These are phyloP conservation scores for Viscum album DNA, from an alignment of 177 flowering plant genomes.

Conservation along the genomic window DNA sequence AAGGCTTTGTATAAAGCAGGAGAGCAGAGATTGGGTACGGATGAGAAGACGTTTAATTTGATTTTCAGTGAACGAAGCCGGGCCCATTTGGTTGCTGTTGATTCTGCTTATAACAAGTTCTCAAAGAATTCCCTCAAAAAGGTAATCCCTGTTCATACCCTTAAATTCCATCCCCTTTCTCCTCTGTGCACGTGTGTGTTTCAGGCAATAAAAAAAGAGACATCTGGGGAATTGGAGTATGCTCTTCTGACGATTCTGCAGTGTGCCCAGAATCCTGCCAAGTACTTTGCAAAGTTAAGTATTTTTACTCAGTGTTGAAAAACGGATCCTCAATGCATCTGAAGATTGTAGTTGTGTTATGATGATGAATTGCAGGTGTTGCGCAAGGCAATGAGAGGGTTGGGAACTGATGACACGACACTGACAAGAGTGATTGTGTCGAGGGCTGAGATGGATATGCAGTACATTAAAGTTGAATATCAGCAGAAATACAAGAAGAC, in stretches of 20 bases:
- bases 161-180: background rate
- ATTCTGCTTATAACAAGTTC: constrained; percentile 23
- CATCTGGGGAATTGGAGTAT: constrained; percentile 37
- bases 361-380: constrained; percentile 22
- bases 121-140: constrained; percentile 34
- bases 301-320: too few species aligned
- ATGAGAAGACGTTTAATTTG: constrained; percentile 36
- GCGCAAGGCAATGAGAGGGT: constrained; percentile 51
- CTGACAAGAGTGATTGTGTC: constrained; percentile 44
- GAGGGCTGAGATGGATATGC: constrained; percentile 61
- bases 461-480: constrained; percentile 45
- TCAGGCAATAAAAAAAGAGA: constrained; percentile 35
- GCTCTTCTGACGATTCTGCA: constrained; percentile 37
- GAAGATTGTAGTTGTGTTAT: too few species aligned
- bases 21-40: constrained; percentile 45
- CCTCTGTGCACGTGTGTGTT: constrained; percentile 7
- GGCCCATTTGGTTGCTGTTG: constrained; percentile 49
- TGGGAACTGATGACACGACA: constrained; percentile 46
- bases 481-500: constrained; percentile 34
- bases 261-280: constrained; percentile 33
- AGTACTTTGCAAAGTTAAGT: constrained; percentile 42
- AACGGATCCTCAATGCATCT: too few species aligned
- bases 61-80: constrained; percentile 43
- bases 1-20: constrained; percentile 44
- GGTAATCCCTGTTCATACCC: constrained; percentile 20